Percentiles rank a stretch among this genome's conserved stretches.
Evolutionary conservation across 768 basidiomycete species (phyloP).

Genomic region (Paxillus involutus): DNA sequence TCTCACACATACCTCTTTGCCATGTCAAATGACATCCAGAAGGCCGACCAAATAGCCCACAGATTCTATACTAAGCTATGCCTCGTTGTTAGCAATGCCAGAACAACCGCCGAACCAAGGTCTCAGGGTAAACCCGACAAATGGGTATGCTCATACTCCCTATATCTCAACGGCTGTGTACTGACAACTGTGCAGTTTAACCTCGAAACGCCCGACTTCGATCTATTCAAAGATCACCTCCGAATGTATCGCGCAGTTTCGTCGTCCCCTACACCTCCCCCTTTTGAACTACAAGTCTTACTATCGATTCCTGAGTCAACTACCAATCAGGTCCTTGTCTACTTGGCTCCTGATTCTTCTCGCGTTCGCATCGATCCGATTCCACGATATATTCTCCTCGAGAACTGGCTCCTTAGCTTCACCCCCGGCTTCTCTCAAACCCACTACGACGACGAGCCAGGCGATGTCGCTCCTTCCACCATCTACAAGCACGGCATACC

Average conservation of each 20-base stretch:
- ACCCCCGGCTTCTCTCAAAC: slow-evolving; percentile 19
- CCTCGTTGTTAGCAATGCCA: slow-evolving; percentile 70
- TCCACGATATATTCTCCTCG: slow-evolving; percentile 68
- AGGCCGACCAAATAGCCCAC: slow-evolving; percentile 85
- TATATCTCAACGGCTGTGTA: not conserved
- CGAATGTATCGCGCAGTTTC: slow-evolving; percentile 57
- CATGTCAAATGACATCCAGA: slow-evolving; percentile 56
- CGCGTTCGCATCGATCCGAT: slow-evolving; percentile 68
- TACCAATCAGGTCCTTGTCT: slow-evolving; percentile 72
- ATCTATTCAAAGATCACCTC: slow-evolving; percentile 62
- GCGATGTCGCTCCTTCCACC: slow-evolving; percentile 65
- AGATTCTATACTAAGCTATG: slow-evolving; percentile 82
- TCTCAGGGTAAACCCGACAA: slow-evolving; percentile 62
- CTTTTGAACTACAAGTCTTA: slow-evolving; percentile 69
- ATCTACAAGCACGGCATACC: slow-evolving; percentile 87
- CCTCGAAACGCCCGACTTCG: slow-evolving; percentile 74
- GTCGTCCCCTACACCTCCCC: slow-evolving; percentile 33
- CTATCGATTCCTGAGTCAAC: slow-evolving; percentile 67
- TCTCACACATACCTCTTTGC: slow-evolving; percentile 22
- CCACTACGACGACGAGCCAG: slow-evolving; percentile 23
- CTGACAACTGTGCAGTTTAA: slow-evolving; percentile 57
- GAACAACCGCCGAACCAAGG: slow-evolving; percentile 54
- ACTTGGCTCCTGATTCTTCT: slow-evolving; percentile 55
- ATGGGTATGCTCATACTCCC: slow-evolving; percentile 59
- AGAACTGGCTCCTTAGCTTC: slow-evolving; percentile 64